These are phyloP conservation scores for Mucor velutinosus DNA, from an alignment of 371 early-diverging fungal species.

Conservation along the genomic window DNA sequence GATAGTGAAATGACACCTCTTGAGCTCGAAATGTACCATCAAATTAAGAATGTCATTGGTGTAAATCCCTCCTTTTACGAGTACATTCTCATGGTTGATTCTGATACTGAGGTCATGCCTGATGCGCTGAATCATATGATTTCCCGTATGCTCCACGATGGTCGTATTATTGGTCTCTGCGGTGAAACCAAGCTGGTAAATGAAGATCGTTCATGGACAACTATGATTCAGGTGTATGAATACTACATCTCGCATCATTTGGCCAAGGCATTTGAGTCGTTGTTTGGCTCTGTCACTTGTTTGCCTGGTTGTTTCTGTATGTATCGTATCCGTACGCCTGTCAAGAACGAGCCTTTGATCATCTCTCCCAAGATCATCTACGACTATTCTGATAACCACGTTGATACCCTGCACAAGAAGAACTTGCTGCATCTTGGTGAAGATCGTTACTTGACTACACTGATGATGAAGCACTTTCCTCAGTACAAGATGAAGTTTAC, in stretches of 20 bases:
- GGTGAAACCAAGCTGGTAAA: slow-evolving; percentile 93
- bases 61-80: slow-evolving; percentile 89
- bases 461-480: slow-evolving; percentile 98
- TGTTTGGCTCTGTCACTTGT: slow-evolving; percentile 98
- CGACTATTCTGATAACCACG: slow-evolving; percentile 94
- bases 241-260: slow-evolving; percentile 99
- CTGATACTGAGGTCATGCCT: slow-evolving; percentile 89
- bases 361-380: slow-evolving; percentile 88
- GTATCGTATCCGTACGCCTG: slow-evolving; percentile 88
- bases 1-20: slow-evolving; percentile 89
- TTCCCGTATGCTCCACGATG: slow-evolving; percentile 87
- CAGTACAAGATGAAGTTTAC: slow-evolving; percentile 97
- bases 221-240: slow-evolving; percentile 98
- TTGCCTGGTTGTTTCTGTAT: slow-evolving; percentile 97
- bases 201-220: slow-evolving; percentile 88
- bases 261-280: slow-evolving; percentile 98
- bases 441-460: slow-evolving; percentile 92
- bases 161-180: slow-evolving; percentile 89
- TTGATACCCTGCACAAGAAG: slow-evolving; percentile 97
- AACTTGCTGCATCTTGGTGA: slow-evolving; percentile 80
- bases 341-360: slow-evolving; percentile 88
- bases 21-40: slow-evolving; percentile 92
- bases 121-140: slow-evolving; percentile 89
- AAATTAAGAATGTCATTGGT: slow-evolving; percentile 91
- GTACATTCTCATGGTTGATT: slow-evolving; percentile 94